Percentiles rank a stretch among this genome's conserved stretches.
Evolutionary conservation across 257 asterid species (phyloP).

Genomic region (Penstemon newberryi): DNA sequence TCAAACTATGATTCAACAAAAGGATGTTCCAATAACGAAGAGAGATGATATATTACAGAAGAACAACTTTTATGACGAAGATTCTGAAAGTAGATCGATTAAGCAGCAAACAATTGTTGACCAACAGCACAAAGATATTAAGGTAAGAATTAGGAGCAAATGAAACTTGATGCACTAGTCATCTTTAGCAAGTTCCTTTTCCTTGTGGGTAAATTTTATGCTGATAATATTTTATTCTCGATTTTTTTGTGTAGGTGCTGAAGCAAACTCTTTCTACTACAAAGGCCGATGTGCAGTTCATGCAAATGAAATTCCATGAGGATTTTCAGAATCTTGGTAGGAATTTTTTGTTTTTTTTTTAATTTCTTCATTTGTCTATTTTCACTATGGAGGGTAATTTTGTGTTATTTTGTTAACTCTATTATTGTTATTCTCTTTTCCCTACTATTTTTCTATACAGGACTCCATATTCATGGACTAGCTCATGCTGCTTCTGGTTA

Average conservation of each 20-base stretch:
- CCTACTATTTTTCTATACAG: conserved; percentile 35
- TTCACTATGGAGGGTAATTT: not conserved
- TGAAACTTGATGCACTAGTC: conserved; percentile 12
- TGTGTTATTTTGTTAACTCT: not conserved
- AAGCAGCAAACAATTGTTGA: conserved; percentile 66
- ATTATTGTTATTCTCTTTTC: not conserved
- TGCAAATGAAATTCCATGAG: conserved; percentile 88
- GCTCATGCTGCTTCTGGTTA: conserved; percentile 97
- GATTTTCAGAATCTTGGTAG: conserved; percentile 79
- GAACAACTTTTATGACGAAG: conserved; percentile 42
- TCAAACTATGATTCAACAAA: conserved; percentile 43
- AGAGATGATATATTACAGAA: conserved; percentile 39
- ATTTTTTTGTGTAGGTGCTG: conserved; percentile 51
- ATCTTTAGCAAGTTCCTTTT: conserved; percentile 14
- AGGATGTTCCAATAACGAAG: conserved; percentile 31
- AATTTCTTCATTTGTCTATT: conserved; percentile 12
- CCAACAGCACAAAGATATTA: conserved; percentile 68
- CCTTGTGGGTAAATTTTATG: not conserved
- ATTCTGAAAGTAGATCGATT: conserved; percentile 43
- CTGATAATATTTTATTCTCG: conserved; percentile 19
- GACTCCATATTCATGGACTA: conserved; percentile 77
- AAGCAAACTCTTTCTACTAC: conserved; percentile 77
- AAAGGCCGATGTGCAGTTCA: conserved; percentile 86
- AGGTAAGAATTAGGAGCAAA: conserved; percentile 41
- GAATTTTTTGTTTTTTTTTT: conserved; percentile 21